Base-by-base conservation (phyloP, 208 protist species). In the Wallacemonas sp. region DNA sequence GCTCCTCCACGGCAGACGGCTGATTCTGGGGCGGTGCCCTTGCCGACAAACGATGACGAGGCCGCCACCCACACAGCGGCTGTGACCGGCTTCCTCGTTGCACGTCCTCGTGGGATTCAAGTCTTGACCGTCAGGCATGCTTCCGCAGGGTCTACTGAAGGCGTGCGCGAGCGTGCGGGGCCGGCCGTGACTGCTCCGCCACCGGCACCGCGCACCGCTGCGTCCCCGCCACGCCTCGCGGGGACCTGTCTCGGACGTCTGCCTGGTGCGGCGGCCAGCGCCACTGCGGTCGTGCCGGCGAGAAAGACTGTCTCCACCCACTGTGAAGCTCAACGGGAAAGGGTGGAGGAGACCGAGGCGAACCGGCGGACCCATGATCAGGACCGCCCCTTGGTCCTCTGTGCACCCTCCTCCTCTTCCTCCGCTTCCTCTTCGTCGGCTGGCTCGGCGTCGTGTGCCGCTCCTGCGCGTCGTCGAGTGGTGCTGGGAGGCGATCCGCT, bases 101-200 rank as follows among this genome's bases (percentile, higher is more conserved):
- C 31, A 12, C 52, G 52, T 38, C 33, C 31, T 2, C 18, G 44
- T 52, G 33, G 31, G 16, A 55, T 55, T 65, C 64, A 25, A 61
- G 52, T 49, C 46, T 52, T 41, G 57, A 52, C 0, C 69, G 67
- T 12, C 70, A 68, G 32, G 69, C 65, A 12, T 76, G 68, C 38
- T 32, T 57, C 8, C 48, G 64, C 8, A 57, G 55, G n/a, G n/a
- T n/a, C n/a, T n/a, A n/a, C n/a, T n/a, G n/a, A n/a, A n/a, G n/a
- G n/a, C n/a, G n/a, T n/a, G n/a, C n/a, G n/a, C n/a, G n/a, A n/a
- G 50, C 74, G 77, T 57, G 20, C 59, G 10, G 70, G 14, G 10
- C 36, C 14, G 36, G 36, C 7, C 36, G 7, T 14, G 36, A 41
- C 36, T 14, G 10, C 7, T 14, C 14, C 36, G 36, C 36, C 7